phyloP scores from a whole-genome alignment of 768 basidiomycete genomes.

The Trametes cinnabarina region DNA sequence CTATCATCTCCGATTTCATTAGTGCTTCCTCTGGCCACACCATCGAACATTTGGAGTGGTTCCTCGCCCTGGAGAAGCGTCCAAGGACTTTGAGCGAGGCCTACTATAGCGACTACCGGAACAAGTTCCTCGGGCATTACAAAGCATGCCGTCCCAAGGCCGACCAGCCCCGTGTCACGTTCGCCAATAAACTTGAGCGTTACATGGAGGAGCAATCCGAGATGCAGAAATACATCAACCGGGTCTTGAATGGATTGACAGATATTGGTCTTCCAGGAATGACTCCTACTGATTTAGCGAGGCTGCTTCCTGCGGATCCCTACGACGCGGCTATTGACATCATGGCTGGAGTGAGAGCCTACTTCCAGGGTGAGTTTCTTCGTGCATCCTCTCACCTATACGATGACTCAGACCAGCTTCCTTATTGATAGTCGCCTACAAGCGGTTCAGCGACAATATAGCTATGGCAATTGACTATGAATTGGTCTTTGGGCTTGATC shows the following conservation, averaged over 20 bases:
- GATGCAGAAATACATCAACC: slow-evolving; percentile 29
- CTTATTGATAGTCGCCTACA: slow-evolving; percentile 39
- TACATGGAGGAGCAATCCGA: background rate
- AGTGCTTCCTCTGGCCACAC: slow-evolving; percentile 41
- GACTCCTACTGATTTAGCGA: slow-evolving; percentile 44
- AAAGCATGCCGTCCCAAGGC: slow-evolving; percentile 16
- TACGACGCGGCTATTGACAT: slow-evolving; percentile 58
- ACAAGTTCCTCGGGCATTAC: slow-evolving; percentile 31
- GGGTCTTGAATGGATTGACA: slow-evolving; percentile 30
- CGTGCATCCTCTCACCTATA: no score
- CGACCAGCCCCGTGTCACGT: slow-evolving; percentile 9
- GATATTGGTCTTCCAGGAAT: slow-evolving; percentile 37
- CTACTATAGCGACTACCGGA: slow-evolving; percentile 45
- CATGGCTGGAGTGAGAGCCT: slow-evolving; percentile 71
- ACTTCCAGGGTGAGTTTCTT: slow-evolving; percentile 61
- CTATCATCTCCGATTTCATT: slow-evolving; percentile 51
- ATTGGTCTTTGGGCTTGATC: slow-evolving; percentile 51
- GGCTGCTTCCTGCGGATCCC: slow-evolving; percentile 48
- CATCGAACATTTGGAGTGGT: slow-evolving; percentile 44
- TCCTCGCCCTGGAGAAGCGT: slow-evolving; percentile 46
- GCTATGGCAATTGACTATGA: slow-evolving; percentile 47
- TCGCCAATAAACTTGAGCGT: background rate
- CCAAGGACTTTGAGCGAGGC: slow-evolving; percentile 51
- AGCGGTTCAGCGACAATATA: slow-evolving; percentile 44
- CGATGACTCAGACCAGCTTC: no score